phyloP scores from a whole-genome alignment of 75 land plant species.

The Selaginella moellendorffii region DNA sequence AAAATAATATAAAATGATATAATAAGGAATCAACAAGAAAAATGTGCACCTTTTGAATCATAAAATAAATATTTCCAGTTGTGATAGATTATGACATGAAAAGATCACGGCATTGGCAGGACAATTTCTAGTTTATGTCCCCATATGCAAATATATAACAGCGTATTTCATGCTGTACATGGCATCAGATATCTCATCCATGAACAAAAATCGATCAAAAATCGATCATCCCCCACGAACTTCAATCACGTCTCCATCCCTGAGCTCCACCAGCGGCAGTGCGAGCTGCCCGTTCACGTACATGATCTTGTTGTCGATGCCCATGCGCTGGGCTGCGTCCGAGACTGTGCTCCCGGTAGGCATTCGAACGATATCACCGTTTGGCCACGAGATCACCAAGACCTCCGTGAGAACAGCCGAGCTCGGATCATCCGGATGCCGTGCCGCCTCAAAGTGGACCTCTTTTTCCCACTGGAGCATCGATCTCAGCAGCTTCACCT shows the following conservation, averaged over 20 bases:
- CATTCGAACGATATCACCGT: constrained; percentile 88
- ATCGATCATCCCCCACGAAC: too few relatives aligned
- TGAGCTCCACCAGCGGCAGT: constrained; percentile 47
- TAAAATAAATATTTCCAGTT: too few relatives aligned
- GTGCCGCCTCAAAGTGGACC: constrained; percentile 40
- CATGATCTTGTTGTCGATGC: constrained; percentile 62
- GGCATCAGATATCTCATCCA: too few relatives aligned
- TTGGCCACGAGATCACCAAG: constrained; percentile 77
- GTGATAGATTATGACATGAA: too few relatives aligned
- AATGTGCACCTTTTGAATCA: too few relatives aligned
- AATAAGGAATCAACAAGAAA: too few relatives aligned
- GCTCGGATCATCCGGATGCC: constrained; percentile 14
- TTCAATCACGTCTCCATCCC: constrained; percentile 88
- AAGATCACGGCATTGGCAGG: too few relatives aligned
- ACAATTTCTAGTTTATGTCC: too few relatives aligned
- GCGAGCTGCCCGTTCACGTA: constrained; percentile 63
- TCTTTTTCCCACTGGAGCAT: constrained; percentile 96
- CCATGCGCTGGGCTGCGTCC: constrained; percentile 69
- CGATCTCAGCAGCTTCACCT: constrained; percentile 74
- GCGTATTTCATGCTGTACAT: too few relatives aligned
- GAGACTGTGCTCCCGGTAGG: constrained; percentile 84
- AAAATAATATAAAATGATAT: too few relatives aligned
- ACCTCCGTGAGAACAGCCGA: constrained; percentile 51
- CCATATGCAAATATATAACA: too few relatives aligned
- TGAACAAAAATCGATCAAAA: too few relatives aligned